Conservation (phyloP, 2,329 filamentous ascomycete species). For the Paecilomyces formosus region DNA sequence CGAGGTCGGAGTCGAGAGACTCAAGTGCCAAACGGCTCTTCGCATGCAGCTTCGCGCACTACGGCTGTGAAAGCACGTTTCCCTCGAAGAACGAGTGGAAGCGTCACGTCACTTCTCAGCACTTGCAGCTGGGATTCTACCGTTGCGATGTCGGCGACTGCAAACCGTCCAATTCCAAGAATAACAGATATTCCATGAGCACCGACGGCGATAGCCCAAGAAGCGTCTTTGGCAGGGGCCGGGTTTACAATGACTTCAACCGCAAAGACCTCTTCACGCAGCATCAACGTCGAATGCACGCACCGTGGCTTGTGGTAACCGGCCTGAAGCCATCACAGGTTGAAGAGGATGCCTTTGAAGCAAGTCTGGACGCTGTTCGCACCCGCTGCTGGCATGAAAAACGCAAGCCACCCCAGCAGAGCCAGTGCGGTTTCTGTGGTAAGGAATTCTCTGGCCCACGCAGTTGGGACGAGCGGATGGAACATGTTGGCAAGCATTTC, state of each 20-base stretch:
- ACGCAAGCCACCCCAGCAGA: constrained; percentile 53
- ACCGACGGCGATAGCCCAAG: not conserved
- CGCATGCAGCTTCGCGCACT: constrained; percentile 69
- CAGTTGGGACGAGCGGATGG: constrained; percentile 77
- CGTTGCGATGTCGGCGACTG: constrained; percentile 62
- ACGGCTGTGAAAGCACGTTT: constrained; percentile 67
- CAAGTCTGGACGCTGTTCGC: constrained; percentile 50
- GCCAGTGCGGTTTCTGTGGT: constrained; percentile 56
- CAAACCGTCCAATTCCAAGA: constrained; percentile 19
- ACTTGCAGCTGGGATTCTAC: constrained; percentile 68
- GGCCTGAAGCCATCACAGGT: constrained; percentile 14
- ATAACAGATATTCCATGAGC: not conserved
- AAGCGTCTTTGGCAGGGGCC: constrained; percentile 7
- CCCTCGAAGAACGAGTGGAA: constrained; percentile 93
- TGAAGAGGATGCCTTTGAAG: constrained; percentile 38
- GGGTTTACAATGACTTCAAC: constrained; percentile 64
- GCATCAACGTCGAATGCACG: constrained; percentile 81
- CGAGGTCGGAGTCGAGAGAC: not conserved
- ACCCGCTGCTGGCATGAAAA: constrained; percentile 53
- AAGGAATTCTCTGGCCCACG: constrained; percentile 52
- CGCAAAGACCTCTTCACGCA: constrained; percentile 89
- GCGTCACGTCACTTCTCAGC: constrained; percentile 73
- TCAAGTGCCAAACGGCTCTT: constrained; percentile 46
- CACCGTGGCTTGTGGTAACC: constrained; percentile 48
- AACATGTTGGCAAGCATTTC: constrained; percentile 77